phyloP scores from a whole-genome alignment of 2,329 filamentous ascomycete species.

The Fusarium mundagurra region DNA sequence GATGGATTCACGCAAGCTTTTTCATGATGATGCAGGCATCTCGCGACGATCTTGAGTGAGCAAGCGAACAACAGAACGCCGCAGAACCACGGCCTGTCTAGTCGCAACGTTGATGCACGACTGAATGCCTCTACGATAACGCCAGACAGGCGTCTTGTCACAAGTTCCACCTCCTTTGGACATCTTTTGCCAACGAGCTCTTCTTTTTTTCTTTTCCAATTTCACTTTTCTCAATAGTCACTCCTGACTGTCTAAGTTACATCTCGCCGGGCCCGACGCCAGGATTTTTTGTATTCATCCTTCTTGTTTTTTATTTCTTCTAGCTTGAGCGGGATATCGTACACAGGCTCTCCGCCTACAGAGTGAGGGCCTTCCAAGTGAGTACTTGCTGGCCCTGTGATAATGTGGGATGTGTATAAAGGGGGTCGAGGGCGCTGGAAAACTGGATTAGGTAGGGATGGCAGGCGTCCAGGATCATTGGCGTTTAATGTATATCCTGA shows the following conservation, averaged over 20 bases:
- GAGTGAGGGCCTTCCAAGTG: slow-evolving; percentile 16
- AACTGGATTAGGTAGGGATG: slow-evolving; percentile 26
- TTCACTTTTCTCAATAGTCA: slow-evolving; percentile 3
- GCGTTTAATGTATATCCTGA: slow-evolving; percentile 42
- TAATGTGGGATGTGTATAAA: slow-evolving; percentile 33
- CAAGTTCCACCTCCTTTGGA: slow-evolving; percentile 20
- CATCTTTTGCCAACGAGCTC: slow-evolving; percentile 27
- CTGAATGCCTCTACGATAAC: slow-evolving; percentile 21
- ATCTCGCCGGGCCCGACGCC: slow-evolving; percentile 36
- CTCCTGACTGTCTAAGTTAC: slow-evolving; percentile 22
- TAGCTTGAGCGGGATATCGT: slow-evolving; percentile 1
- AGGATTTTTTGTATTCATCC: slow-evolving; percentile 28
- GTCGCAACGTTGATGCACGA: slow-evolving; percentile 26
- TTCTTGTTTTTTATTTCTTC: neutral
- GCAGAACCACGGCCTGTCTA: slow-evolving; percentile 15
- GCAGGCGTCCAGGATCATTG: slow-evolving; percentile 34
- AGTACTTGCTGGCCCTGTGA: slow-evolving; percentile 26
- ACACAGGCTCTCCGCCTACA: neutral
- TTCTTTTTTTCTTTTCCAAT: neutral
- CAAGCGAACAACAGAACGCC: slow-evolving; percentile 26
- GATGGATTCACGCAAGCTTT: slow-evolving; percentile 43
- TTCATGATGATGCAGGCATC: slow-evolving; percentile 45
- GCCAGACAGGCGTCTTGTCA: slow-evolving; percentile 22
- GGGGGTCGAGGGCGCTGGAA: slow-evolving; percentile 27
- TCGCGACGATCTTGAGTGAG: slow-evolving; percentile 41